A percentile compares a stretch with the other conserved stretches of the same genome.
phyloP scores from a whole-genome alignment of 257 asterid genomes.

The Ehretia macrophylla region DNA sequence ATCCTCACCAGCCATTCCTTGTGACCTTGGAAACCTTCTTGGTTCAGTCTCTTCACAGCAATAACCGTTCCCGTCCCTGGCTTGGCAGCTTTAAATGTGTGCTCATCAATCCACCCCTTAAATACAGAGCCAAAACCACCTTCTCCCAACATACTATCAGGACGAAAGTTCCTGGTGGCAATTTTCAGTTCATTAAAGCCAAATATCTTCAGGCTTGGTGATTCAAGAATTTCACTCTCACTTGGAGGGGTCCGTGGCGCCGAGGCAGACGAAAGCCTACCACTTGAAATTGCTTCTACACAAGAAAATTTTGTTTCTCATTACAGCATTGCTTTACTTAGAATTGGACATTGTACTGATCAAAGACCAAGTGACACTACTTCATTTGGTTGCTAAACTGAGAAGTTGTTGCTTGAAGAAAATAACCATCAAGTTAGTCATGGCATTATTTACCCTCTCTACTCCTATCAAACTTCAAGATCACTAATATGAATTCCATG shows the following conservation, averaged over 20 bases:
- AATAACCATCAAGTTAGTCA: no score
- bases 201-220: conserved; percentile 57
- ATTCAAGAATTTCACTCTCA: conserved; percentile 55
- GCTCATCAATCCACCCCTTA: conserved; percentile 82
- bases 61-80: conserved; percentile 61
- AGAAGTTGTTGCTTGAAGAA: no score
- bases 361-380: neutral
- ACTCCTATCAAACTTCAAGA: no score
- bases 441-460: no score
- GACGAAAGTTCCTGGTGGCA: conserved; percentile 78
- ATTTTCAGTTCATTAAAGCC: conserved; percentile 52
- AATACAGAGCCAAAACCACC: conserved; percentile 82
- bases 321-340: neutral
- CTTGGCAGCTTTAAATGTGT: conserved; percentile 50
- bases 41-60: conserved; percentile 77
- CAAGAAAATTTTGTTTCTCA: neutral
- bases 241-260: conserved; percentile 52
- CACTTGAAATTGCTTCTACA: conserved; percentile 17
- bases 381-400: no score
- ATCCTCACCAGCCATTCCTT: conserved; percentile 81
- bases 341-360: neutral
- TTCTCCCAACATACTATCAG: conserved; percentile 75
- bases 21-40: conserved; percentile 83
- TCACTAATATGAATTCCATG: no score
- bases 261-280: conserved; percentile 46